Evolutionary conservation across 1,284 basidiomycete species (phyloP).

Genomic region (Kalmanozyma brasiliensis): DNA sequence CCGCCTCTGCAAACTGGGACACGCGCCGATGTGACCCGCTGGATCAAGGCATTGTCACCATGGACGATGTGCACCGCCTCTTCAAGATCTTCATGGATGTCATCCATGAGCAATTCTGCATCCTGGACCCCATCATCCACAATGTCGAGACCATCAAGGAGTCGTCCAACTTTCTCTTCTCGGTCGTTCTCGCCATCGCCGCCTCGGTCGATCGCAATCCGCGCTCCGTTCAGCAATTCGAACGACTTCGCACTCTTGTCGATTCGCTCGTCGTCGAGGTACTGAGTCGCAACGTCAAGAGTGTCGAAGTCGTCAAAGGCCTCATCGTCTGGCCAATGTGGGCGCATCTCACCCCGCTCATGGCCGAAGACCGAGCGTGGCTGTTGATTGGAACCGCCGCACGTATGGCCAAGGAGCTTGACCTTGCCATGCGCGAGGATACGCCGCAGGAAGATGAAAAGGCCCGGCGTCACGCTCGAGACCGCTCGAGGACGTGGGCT

Average conservation of each 20-base stretch:
- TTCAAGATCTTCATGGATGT: constrained; percentile 38
- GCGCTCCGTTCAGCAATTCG: constrained; percentile 39
- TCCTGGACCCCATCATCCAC: constrained; percentile 41
- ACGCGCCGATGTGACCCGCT: constrained; percentile 42
- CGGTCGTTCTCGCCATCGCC: constrained; percentile 46
- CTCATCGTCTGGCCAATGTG: constrained; percentile 51
- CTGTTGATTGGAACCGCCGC: constrained; percentile 47
- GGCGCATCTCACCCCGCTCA: constrained; percentile 48
- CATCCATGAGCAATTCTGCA: constrained; percentile 46
- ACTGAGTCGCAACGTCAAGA: constrained; percentile 51
- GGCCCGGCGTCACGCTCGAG: constrained; percentile 40
- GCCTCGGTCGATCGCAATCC: constrained; percentile 40
- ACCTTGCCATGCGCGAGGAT: constrained; percentile 44
- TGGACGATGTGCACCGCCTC: constrained; percentile 41
- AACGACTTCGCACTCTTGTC: constrained; percentile 36
- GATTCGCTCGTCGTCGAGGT: constrained; percentile 48
- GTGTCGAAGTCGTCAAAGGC: constrained; percentile 47
- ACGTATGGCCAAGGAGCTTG: constrained; percentile 48
- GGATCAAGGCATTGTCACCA: constrained; percentile 43
- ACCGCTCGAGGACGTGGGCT: constrained; percentile 45
- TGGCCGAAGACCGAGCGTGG: constrained; percentile 49
- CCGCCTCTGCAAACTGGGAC: constrained; percentile 43
- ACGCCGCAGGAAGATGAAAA: constrained; percentile 32
- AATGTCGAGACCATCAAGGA: constrained; percentile 39
- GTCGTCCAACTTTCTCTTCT: constrained; percentile 50